phyloP scores from a whole-genome alignment of 2,329 filamentous ascomycete species.

The Domatiomyces globalis region DNA sequence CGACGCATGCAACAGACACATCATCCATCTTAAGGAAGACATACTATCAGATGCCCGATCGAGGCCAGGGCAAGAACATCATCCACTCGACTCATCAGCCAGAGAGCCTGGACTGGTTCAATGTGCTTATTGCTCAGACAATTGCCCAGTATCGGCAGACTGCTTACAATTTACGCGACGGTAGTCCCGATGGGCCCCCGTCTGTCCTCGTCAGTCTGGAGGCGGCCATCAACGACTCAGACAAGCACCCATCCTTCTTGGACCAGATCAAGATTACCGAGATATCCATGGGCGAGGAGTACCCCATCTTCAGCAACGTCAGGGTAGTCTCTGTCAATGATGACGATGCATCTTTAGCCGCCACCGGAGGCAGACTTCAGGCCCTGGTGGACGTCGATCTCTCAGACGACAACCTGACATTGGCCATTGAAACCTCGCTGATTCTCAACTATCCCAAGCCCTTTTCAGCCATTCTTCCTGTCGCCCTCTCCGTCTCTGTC shows the following conservation, averaged over 20 bases:
- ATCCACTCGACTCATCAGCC: slow-evolving; percentile 70
- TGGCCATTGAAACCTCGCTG: slow-evolving; percentile 87
- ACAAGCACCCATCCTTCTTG: slow-evolving; percentile 77
- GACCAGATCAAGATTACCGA: slow-evolving; percentile 91
- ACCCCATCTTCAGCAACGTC: slow-evolving; percentile 97
- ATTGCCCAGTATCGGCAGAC: slow-evolving; percentile 91
- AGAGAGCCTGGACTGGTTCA: slow-evolving; percentile 97
- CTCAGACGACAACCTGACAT: slow-evolving; percentile 77
- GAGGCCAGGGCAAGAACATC: slow-evolving; percentile 15
- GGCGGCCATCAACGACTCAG: slow-evolving; percentile 71
- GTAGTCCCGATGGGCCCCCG: slow-evolving; percentile 22
- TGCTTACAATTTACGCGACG: slow-evolving; percentile 67
- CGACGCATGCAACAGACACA: slow-evolving; percentile 73
- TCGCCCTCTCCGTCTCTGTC: slow-evolving; percentile 80
- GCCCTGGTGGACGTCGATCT: slow-evolving; percentile 95
- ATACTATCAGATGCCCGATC: slow-evolving; percentile 59
- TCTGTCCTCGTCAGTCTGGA: slow-evolving; percentile 76
- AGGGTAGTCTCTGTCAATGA: slow-evolving; percentile 68
- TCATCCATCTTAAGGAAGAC: slow-evolving; percentile 74
- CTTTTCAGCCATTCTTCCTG: slow-evolving; percentile 73
- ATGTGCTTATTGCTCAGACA: slow-evolving; percentile 88
- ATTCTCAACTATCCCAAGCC: slow-evolving; percentile 90
- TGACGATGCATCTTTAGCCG: slow-evolving; percentile 28
- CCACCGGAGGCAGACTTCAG: slow-evolving; percentile 64
- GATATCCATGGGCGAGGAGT: slow-evolving; percentile 87